phyloP scores from a whole-genome alignment of 129 eudicot species.

The Tagetes patula region DNA sequence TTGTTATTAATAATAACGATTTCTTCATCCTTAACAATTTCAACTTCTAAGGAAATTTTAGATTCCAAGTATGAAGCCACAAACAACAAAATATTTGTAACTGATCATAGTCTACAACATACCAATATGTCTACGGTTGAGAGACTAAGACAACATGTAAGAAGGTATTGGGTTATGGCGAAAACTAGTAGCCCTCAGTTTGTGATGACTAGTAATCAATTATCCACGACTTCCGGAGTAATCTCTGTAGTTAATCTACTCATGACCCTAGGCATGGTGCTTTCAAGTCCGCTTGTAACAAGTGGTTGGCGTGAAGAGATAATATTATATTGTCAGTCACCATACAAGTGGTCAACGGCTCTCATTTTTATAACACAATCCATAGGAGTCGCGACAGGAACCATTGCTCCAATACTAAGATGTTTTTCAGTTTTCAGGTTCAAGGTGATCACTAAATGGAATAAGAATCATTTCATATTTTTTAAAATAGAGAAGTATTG shows the following conservation, averaged over 20 bases:
- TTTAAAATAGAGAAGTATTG: constrained; percentile 31
- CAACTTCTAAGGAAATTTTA: constrained; percentile 27
- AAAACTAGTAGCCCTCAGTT: constrained; percentile 28
- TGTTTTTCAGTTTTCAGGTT: constrained; percentile 15
- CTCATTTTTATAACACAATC: constrained; percentile 17
- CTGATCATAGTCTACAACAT: neutral
- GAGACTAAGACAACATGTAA: constrained; percentile 15
- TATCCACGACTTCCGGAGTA: constrained; percentile 18
- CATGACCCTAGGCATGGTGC: neutral
- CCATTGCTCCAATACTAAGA: constrained; percentile 24
- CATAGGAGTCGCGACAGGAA: constrained; percentile 13
- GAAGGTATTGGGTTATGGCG: constrained; percentile 27
- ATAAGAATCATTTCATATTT: neutral
- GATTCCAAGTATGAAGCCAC: constrained; percentile 33
- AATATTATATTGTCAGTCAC: too few species aligned
- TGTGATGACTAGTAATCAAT: constrained; percentile 21
- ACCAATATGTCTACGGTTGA: neutral
- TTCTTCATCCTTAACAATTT: constrained; percentile 33
- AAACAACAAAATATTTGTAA: neutral
- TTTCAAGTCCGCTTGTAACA: too few species aligned
- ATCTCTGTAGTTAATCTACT: neutral
- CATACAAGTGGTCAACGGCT: constrained; percentile 6
- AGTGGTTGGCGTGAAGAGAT: too few species aligned
- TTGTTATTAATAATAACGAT: constrained; percentile 10
- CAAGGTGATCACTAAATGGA: neutral